Evolutionary conservation across 768 basidiomycete genomes (phyloP), one percentile per base, ranked within the genome.

Genomic region (Boletus tylopilopsis): DNA sequence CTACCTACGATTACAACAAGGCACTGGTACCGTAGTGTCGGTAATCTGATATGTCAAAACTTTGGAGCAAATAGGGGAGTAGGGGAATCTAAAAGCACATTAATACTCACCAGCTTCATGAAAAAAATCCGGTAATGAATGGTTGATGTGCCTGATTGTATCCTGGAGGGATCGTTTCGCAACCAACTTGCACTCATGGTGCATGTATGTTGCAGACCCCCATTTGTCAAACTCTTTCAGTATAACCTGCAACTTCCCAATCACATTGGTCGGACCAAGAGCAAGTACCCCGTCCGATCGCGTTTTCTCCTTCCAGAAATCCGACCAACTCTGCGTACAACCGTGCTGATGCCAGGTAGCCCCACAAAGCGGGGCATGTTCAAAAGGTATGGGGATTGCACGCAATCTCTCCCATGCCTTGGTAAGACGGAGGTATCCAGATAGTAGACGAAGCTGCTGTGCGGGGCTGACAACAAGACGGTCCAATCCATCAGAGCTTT

Each of bases 231-330:
- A 84, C 47, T 87, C 84, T 66, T 81, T 82, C 57, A 79, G 69
- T 30, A 89, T 73, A 50, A 78, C 71, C 59, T 70, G 78, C 56
- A 89, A 62, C 50, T 82, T 75, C 30, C 87, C 87, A 5, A 85
- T 62, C 29, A 87, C 83, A 59, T 89, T 84, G 27, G 84, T 82
- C 2, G 80, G 65, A 8, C 79, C 82, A 5, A 84, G 72, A 13
- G 70, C 66, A 29, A 88, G 71, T 24, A 88, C 78, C 4, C 73
- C 63, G 30, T 87, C 86, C 38, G 77, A 72, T 58, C 74, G 75
- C 23, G 82, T 80, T 66, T 84, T 85, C 56, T 87, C 85, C 66
- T 84, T 85, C 87, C 87, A 89, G 62, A 87, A 89, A 45, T 87
- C 86, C 11, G 79, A 62, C 85, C 86, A 89, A 47, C 80, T 80